Percentiles rank a stretch among this genome's conserved stretches.
phyloP scores from a whole-genome alignment of 495 filamentous ascomycete genomes.

The Lineolata rhizophorae region DNA sequence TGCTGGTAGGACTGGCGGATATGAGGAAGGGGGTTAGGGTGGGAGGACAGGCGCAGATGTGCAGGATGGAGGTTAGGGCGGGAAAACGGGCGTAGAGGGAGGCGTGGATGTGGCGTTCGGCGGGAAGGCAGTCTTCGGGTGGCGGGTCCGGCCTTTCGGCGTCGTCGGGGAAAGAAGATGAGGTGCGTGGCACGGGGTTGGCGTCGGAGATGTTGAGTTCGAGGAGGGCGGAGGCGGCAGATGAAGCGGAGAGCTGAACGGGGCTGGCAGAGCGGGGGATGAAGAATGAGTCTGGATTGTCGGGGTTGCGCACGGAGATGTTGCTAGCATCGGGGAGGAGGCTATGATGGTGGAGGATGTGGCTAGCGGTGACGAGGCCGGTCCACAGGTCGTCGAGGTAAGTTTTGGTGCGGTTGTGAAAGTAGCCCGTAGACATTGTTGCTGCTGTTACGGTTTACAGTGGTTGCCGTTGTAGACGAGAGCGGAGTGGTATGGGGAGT shows the following conservation, averaged over 20 bases:
- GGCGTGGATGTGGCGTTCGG: slow-evolving; percentile 18
- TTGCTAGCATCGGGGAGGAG: slow-evolving; percentile 28
- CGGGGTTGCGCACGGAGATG: slow-evolving; percentile 17
- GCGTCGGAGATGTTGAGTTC: slow-evolving; percentile 17
- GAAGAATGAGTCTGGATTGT: no score
- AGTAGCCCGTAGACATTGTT: slow-evolving; percentile 12
- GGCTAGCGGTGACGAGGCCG: slow-evolving; percentile 19
- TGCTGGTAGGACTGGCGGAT: not conserved
- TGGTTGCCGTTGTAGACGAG: no score
- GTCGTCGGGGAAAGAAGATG: no score
- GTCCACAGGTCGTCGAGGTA: slow-evolving; percentile 15
- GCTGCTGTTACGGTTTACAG: no score
- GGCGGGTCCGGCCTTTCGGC: slow-evolving; percentile 9
- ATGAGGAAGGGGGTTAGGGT: slow-evolving; percentile 22
- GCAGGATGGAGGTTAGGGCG: slow-evolving; percentile 23
- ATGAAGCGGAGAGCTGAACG: slow-evolving; percentile 15
- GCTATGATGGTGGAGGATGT: slow-evolving; percentile 21
- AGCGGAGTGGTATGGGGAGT: no score
- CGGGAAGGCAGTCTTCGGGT: slow-evolving; percentile 7
- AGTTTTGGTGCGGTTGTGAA: slow-evolving; percentile 9
- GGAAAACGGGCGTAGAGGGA: slow-evolving; percentile 28
- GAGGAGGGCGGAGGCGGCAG: slow-evolving; percentile 16
- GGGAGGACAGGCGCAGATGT: slow-evolving; percentile 27
- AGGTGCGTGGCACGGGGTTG: no score
- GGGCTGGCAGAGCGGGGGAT: no score